phyloP scores from a whole-genome alignment of 2,329 filamentous ascomycete species.

The Coniella vitis region DNA sequence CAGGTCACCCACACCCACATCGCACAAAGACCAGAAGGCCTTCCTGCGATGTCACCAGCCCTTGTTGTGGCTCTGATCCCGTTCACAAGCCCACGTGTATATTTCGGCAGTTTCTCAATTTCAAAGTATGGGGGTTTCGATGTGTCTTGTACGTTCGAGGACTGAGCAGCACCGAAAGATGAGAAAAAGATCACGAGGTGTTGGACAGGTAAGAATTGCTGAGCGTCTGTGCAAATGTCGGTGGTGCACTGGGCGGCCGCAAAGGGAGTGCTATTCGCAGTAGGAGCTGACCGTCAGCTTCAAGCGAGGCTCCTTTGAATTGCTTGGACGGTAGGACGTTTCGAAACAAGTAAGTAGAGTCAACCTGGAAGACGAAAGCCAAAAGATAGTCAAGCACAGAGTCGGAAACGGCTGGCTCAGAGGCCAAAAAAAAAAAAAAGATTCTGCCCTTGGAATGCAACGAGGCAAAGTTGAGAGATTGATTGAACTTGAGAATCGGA shows the following conservation, averaged over 20 bases:
- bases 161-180: slow-evolving; percentile 7
- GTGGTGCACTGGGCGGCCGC: slow-evolving; percentile 1
- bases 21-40: slow-evolving; percentile 31
- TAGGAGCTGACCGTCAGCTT: slow-evolving; percentile 10
- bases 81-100: not conserved
- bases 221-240: not conserved
- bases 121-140: not conserved
- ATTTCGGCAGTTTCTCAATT: not conserved
- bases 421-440: too few relatives aligned
- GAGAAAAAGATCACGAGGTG: not conserved
- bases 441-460: not conserved
- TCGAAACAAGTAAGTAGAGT: not conserved
- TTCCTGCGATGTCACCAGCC: slow-evolving; percentile 21
- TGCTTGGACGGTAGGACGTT: not conserved
- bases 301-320: slow-evolving; percentile 9
- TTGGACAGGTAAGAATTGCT: not conserved
- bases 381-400: not conserved
- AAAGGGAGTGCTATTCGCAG: slow-evolving; percentile 12
- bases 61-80: not conserved
- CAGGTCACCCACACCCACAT: slow-evolving; percentile 38
- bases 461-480: not conserved
- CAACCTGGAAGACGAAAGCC: not conserved
- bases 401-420: too few relatives aligned
- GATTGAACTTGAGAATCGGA: not conserved
- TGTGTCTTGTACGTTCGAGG: slow-evolving; percentile 4